A percentile compares a stretch with the other conserved stretches of the same genome.
These are phyloP conservation scores for Curvularia verruculosa DNA, from an alignment of 2,329 filamentous ascomycete genomes.

Conservation along the genomic window DNA sequence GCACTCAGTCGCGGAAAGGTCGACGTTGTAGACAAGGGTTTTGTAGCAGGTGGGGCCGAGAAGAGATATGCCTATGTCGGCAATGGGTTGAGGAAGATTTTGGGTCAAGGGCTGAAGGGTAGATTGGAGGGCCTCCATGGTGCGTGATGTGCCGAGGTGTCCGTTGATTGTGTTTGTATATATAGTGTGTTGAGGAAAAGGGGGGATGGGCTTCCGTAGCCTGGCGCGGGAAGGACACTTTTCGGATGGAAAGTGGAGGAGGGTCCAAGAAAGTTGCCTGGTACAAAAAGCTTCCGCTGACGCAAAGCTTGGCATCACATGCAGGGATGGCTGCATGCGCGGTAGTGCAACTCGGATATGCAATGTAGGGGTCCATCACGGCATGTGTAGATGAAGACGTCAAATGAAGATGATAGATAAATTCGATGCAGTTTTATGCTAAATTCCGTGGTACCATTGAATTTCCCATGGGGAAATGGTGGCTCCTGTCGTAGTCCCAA, in stretches of 20 bases:
- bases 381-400: neutral
- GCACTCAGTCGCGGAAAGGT: constrained; percentile 77
- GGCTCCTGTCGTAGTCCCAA: neutral
- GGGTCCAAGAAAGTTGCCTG: constrained; percentile 1
- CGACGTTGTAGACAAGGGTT: constrained; percentile 82
- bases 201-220: neutral
- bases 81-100: constrained; percentile 51
- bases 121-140: constrained; percentile 54
- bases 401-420: neutral
- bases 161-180: neutral
- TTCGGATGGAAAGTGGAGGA: constrained; percentile 4
- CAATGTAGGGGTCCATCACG: neutral
- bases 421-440: constrained; percentile 1
- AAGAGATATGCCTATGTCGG: constrained; percentile 56
- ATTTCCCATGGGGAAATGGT: neutral
- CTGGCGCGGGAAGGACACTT: constrained; percentile 14
- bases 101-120: constrained; percentile 45
- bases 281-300: constrained; percentile 10
- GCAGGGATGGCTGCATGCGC: constrained; percentile 4
- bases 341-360: neutral
- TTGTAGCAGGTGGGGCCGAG: constrained; percentile 86
- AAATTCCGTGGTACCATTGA: neutral
- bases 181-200: neutral
- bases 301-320: constrained; percentile 18
- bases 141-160: constrained; percentile 15